Evolutionary conservation across 31 red algal genomes (phyloP), one percentile per base, ranked within the genome.

Genomic region (Odonthalia washingtoniensis): DNA sequence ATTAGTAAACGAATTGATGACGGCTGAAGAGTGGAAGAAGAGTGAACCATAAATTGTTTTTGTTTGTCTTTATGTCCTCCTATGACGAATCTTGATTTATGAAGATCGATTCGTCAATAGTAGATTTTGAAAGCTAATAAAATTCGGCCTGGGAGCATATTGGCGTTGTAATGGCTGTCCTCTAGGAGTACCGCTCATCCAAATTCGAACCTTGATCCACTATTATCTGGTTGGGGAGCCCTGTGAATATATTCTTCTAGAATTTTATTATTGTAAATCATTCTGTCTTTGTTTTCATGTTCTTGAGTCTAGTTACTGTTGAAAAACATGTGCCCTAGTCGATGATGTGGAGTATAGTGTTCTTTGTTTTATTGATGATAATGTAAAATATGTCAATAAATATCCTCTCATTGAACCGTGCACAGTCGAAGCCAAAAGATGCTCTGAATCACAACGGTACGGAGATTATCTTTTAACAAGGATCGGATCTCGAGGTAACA

Each of bases 151-250:
- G n/a, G n/a, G n/a, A n/a, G n/a, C n/a, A n/a, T n/a, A n/a, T n/a
- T n/a, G n/a, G n/a, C n/a, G n/a, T n/a, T n/a, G 42, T 18, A 40
- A 9, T 68, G 80, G 44, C 84, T 0, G 16, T 91, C 89, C 44
- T 85, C 81, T 17, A 31, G n/a, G 5, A 78, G 72, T 1, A 76
- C 75, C 18, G 76, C 4, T 78, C 4, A 3, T 57, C 70, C n/a
- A 77, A 66, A 68, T 31, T 1, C 66, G 53, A 64, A 17, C 74
- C 74, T 67, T 88, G 74, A 53, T 88, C 85, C 12, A 88, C 74
- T 36, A 88, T 63, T 24, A 80, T 88, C 18, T 74, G 12, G 83
- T 77, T 87, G 30, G 83, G 83, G 30, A 87, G 21, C 21, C 83
- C 83, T 9, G 49, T 57, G 49, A 14, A 57, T 78, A 52, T 52